Evolutionary conservation across 371 early-diverging fungal genomes (phyloP), one percentile per base, ranked within the genome.

Genomic region (Apophysomyces trapeziformis): DNA sequence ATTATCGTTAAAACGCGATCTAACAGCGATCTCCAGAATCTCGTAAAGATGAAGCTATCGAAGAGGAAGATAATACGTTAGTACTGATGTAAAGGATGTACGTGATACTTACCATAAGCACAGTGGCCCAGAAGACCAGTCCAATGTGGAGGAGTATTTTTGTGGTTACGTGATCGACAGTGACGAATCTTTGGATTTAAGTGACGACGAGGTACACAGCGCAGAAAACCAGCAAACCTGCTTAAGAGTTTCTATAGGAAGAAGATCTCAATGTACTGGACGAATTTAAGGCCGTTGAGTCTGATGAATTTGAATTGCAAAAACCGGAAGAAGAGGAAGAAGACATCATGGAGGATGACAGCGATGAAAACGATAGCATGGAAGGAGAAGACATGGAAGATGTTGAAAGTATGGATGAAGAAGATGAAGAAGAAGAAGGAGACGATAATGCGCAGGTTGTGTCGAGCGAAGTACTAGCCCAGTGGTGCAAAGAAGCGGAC

Each of bases 161-260:
- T 71, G 74, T 32, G 74, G 74, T 56, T 83, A 75, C 64, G 61
- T 68, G 37, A 69, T 83, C 37, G 75, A 74, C 18, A 43, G 68
- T 5, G 80, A 79, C 43, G 83, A 83, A 50, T 44, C 68, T 1
- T 65, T 83, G 35, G 83, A 83, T 56, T 70, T 83, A 45, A 71
- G 68, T 12, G 76, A 78, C 18, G 83, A 83, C 64, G 75, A 78
- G 62, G 76, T 72, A 67, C 2, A 61, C 8, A 21, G 21, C 16
- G 35, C 13, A 36, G 26, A 14, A 6, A 7, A 5, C 12, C 37
- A 12, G 32, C 6, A 16, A 4, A 57, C 1, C 7, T 54, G 41
- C 41, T 54, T 50, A 18, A 38, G 38, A 26, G 4, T 13, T 26
- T 14, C 63, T n/a, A 8, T 26, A 75, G 66, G 77, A 81, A 58